phyloP scores from a whole-genome alignment of 2,329 filamentous ascomycete species.

The Phialophora chinensis region DNA sequence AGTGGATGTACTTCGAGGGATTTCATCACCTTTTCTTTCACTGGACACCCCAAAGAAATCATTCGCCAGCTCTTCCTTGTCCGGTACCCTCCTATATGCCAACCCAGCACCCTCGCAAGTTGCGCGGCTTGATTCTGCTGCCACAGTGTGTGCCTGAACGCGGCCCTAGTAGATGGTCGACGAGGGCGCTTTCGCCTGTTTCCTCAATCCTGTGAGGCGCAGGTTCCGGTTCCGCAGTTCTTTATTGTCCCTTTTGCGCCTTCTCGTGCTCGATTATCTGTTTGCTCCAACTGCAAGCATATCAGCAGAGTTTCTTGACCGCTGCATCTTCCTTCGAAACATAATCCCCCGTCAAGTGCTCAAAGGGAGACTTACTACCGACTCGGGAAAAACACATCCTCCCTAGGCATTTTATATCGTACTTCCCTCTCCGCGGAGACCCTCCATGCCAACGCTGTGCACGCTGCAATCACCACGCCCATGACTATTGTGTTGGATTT shows the following conservation, averaged over 20 bases:
- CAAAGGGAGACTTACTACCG: constrained; percentile 68
- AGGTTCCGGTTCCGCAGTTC: neutral
- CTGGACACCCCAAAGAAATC: neutral
- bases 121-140: neutral
- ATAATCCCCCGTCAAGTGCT: neutral
- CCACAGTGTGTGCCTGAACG: too few species aligned
- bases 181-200: neutral
- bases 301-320: constrained; percentile 6
- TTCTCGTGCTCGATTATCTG: constrained; percentile 73
- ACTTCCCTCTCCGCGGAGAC: constrained; percentile 75
- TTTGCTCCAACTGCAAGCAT: constrained; percentile 68
- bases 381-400: constrained; percentile 79
- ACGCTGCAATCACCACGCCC: constrained; percentile 69
- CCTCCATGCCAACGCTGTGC: constrained; percentile 72
- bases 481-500: constrained; percentile 85
- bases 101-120: neutral
- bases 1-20: neutral
- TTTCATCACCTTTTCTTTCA: neutral
- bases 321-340: too few species aligned
- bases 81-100: neutral
- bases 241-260: constrained; percentile 47
- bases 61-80: neutral
- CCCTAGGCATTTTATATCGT: constrained; percentile 76
- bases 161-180: too few species aligned
- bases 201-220: neutral